Evolutionary conservation across 2,329 filamentous ascomycete genomes (phyloP).

Genomic region (Colletotrichum agaves): DNA sequence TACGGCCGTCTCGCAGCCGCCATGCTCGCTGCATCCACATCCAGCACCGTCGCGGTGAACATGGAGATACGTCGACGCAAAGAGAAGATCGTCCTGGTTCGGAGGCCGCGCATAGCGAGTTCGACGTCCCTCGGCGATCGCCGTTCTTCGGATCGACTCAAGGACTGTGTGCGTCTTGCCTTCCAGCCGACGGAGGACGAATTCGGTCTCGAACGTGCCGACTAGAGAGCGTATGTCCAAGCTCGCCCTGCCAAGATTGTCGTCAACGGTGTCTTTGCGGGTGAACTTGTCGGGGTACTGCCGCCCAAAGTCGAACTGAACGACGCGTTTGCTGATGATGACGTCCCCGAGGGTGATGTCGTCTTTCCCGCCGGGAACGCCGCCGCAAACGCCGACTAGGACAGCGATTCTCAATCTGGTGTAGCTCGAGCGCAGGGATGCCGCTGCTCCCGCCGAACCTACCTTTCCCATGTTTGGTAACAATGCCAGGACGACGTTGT

Average conservation of each 20-base stretch:
- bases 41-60: neutral
- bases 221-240: neutral
- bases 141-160: neutral
- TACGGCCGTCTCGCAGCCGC: neutral
- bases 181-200: neutral
- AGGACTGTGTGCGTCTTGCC: neutral
- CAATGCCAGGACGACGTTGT: slow-evolving; percentile 45
- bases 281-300: slow-evolving; percentile 33
- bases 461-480: slow-evolving; percentile 45
- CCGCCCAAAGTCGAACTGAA: slow-evolving; percentile 41
- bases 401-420: slow-evolving; percentile 39
- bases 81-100: neutral
- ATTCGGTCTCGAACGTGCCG: neutral
- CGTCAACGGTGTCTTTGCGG: slow-evolving; percentile 39
- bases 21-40: neutral
- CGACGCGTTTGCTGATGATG: slow-evolving; percentile 43
- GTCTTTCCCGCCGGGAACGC: slow-evolving; percentile 35
- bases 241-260: slow-evolving; percentile 40
- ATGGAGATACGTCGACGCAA: neutral
- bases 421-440: slow-evolving; percentile 34
- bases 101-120: neutral
- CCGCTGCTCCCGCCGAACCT: slow-evolving; percentile 39
- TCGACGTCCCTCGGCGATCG: neutral
- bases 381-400: slow-evolving; percentile 40
- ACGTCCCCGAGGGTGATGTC: slow-evolving; percentile 44